Conservation (phyloP, 2,329 filamentous ascomycete species). For the Neofusicoccum sp. region DNA sequence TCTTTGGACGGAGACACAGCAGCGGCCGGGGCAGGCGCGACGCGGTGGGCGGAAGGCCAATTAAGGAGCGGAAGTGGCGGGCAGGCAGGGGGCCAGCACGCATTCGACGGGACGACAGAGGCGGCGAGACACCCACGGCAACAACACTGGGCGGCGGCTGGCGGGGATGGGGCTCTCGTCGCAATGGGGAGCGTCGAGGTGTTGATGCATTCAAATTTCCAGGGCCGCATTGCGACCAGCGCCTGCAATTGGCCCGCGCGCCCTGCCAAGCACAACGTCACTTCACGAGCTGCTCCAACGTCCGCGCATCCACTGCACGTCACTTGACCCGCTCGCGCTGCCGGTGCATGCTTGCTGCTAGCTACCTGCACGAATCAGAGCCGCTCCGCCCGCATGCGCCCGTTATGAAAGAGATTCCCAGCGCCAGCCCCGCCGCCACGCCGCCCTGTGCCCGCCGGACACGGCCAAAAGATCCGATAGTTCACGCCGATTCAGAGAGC, state of each 20-base stretch:
- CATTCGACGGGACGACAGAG: conserved; percentile 12
- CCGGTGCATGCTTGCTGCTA: background rate
- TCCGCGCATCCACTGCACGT: conserved; percentile 4
- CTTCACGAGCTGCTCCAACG: background rate
- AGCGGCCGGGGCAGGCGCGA: conserved; percentile 6
- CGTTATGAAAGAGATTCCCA: too few relatives aligned
- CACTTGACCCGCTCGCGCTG: background rate
- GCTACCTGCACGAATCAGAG: background rate
- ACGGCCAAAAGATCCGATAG: background rate
- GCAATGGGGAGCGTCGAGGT: conserved; percentile 13
- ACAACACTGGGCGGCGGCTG: background rate
- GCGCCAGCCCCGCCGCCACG: too few relatives aligned
- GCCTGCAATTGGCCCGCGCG: conserved; percentile 11
- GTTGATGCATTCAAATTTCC: conserved; percentile 21
- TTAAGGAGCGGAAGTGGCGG: conserved; percentile 12
- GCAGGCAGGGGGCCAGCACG: conserved; percentile 18
- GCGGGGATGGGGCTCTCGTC: conserved; percentile 8
- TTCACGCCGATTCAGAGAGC: too few relatives aligned
- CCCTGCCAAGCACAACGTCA: conserved; percentile 12
- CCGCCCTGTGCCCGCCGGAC: too few relatives aligned
- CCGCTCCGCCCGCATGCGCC: too few relatives aligned
- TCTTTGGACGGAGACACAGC: background rate
- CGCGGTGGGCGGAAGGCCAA: background rate
- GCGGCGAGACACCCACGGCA: conserved; percentile 7
- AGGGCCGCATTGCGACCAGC: conserved; percentile 9